Base-by-base conservation (phyloP, 352 stramenopile genomes). In the Blastocystis sp. region DNA sequence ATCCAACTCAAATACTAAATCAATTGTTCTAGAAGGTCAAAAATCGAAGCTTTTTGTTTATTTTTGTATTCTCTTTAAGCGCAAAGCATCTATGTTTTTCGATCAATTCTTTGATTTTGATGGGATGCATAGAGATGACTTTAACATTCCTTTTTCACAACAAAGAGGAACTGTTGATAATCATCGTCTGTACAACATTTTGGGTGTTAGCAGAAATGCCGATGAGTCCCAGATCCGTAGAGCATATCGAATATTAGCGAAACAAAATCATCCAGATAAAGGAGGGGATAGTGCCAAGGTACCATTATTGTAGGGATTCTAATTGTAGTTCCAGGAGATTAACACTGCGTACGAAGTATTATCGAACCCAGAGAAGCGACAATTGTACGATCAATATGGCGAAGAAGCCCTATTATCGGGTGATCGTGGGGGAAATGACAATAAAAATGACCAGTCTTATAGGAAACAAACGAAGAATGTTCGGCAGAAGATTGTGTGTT, bases 201-300 rank as follows among this genome's bases (percentile, higher is more conserved):
- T 96, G 33, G 94, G 94, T 69, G 93, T 97, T 44, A 44, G 92
- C 33, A 96, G 95, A 92, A 94, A 93, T 56, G 94, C 94, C 19
- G 94, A 92, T 62, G 93, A 92, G 11, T 92, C 91, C 4, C 93
- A 96, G 89, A 96, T 96, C 91, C 95, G 95, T 92, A 95, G 95
- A 89, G 93, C 94, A 6, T 96, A 96, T 91, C 92, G 93, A 64
- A 95, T 95, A 91, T 90, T 95, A 40, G 94, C 94, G 66, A 91
- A 95, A n/a, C 95, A 95, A 91, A 97, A 98, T 91, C 97, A 99
- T 92, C 97, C 97, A 37, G 97, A 99, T 91, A 98, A 98, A 91
- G 97, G 97, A 70, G 97, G 97, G 87, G 96, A 99, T 92, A 94
- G 96, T 56, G 96, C 98, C 90, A 93, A 96, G 90, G 73, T 84